These are phyloP conservation scores for Clonostachys sp. DNA, from an alignment of 2,329 filamentous ascomycete genomes.

Conservation along the genomic window DNA sequence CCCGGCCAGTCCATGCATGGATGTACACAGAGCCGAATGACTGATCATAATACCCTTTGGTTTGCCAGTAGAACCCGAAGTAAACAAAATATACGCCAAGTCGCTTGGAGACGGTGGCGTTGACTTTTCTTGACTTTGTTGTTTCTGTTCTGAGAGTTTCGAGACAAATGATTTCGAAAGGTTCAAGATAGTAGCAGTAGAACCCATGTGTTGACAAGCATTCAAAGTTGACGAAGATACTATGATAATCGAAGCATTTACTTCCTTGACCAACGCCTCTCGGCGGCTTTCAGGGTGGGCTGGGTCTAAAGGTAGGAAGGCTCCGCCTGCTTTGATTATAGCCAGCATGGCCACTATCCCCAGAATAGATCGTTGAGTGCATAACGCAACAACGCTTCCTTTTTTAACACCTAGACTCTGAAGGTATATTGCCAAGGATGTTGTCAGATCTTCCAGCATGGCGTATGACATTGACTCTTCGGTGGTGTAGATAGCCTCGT, in stretches of 20 bases:
- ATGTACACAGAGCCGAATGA: constrained; percentile 27
- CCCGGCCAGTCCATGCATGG: constrained; percentile 60
- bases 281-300: constrained; percentile 27
- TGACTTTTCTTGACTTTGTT: too few relatives aligned
- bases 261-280: not conserved
- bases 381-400: constrained; percentile 1
- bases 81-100: constrained; percentile 75
- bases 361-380: constrained; percentile 4
- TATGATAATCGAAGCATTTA: not conserved
- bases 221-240: not conserved
- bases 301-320: constrained; percentile 25
- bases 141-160: too few relatives aligned
- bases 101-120: not conserved
- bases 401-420: not conserved
- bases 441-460: constrained; percentile 1
- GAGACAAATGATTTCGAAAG: too few relatives aligned
- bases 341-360: constrained; percentile 1
- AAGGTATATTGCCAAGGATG: not conserved
- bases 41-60: constrained; percentile 79
- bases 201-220: not conserved
- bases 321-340: constrained; percentile 4
- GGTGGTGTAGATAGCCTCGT: not conserved
- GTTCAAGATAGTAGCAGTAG: too few relatives aligned
- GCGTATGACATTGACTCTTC: not conserved
- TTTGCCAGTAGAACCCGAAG: constrained; percentile 74